Evolutionary conservation across 768 basidiomycete species (phyloP), one percentile per base, ranked within the genome.

Genomic region (Albatrellus ellisii): DNA sequence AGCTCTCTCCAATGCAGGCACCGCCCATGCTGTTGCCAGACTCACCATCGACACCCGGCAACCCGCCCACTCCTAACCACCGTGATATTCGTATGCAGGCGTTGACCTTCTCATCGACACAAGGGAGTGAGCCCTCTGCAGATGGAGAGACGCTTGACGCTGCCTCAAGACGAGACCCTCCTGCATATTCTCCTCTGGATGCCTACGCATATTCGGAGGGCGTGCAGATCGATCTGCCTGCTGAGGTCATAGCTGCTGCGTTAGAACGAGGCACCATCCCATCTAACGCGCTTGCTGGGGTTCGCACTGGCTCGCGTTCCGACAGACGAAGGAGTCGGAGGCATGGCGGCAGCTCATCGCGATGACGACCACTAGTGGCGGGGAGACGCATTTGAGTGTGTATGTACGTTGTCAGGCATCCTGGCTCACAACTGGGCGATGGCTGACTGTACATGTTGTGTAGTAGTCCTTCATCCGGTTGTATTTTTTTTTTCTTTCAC

Each of bases 141-240:
- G 45, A 44, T 44, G 52, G 64, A 51, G 54, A 62, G 50, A 46
- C 59, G 42, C 52, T 43, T 44, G 54, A 59, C 20, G 52, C 64
- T 18, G 41, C 75, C 35, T 62, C 63, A 45, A 67, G 77, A 52
- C 70, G 73, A 43, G 79, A 83, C 47, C 87, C 87, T 17, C 88
- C 88, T 20, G 84, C 82, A 14, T 90, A 90, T 62, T 87, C 86
- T 5, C 86, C 87, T n/a, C 61, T 89, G 54, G 86, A 89, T 55
- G 78, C 85, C n/a, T 83, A 68, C 51, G 71, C 76, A 20, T 87
- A 88, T 53, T 67, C 77, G 39, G 89, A 88, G 31, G 91, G 90
- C 24, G 86, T 94, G n/a, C 85, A 86, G 39, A 79, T 92, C 36
- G 88, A 95, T 60, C 66, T 95, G 26, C 91, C 91, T 20, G 87